Evolutionary conservation across 257 asterid species (phyloP), one percentile per base, ranked within the genome.

Genomic region (Phtheirospermum japonicum): DNA sequence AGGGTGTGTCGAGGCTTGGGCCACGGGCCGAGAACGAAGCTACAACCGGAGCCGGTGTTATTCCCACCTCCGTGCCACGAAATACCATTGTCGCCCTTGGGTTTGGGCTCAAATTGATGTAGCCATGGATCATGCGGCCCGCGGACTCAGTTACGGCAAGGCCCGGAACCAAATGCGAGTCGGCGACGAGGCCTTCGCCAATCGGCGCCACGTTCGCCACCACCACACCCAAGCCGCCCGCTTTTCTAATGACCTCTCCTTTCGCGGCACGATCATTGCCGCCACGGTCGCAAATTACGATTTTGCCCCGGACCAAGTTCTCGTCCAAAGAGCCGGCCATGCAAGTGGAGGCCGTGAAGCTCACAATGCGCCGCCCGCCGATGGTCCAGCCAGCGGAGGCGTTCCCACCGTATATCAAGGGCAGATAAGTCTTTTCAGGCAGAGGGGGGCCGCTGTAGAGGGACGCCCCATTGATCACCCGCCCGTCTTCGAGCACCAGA

Each of bases 11-110:
- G 0, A 61, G 34, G 57, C 63, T 88, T 4, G 96, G 98, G 0
- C 98, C 98, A 33, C 96, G 75, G 0, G 98, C 73, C 0, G 98
- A 91, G 68, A 91, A 91, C 0, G 96, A 82, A 0, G 98, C 98
- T 12, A 91, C 89, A 2, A 91, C 76, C 6, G 98, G 98, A 9
- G 98, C 95, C 4, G 98, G 98, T 54, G 76, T 76, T 0, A 74
- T 66, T 9, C 94, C 94, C 4, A 86, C 18, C 5, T 71, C 69
- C 4, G 98, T 91, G 6, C 94, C 95, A 16, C 78, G 83, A 43
- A 91, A 86, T 14, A 57, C 60, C 55, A 91, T 78, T 14, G 67
- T 77, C 0, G 95, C 98, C 66, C 50, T 80, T 0, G 98, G 87
- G 48, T 78, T 78, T 0, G 69, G 61, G 12, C 18, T 56, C 0